Conservation (phyloP, 148 eudicot genomes). For the Heliosperma pusillum region DNA sequence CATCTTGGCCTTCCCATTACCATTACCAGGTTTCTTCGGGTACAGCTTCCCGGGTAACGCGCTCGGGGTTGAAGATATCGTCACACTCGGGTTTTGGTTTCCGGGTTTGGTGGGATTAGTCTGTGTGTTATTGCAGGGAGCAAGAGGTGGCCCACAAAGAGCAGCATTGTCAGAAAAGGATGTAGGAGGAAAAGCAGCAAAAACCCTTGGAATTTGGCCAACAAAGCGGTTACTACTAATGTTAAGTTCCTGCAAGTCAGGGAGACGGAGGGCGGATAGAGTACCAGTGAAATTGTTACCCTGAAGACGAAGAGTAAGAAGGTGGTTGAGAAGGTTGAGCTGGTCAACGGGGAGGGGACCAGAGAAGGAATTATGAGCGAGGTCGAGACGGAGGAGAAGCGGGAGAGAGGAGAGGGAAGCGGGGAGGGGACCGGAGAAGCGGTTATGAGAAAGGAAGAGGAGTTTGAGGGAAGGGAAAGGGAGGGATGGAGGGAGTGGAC, state of each 20-base stretch:
- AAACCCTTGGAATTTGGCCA: constrained; percentile 47
- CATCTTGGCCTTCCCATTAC: constrained; percentile 22
- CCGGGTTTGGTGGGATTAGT: constrained; percentile 38
- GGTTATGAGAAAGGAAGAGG: constrained; percentile 52
- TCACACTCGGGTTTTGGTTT: not conserved
- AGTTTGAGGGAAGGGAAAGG: constrained; percentile 46
- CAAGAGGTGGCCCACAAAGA: constrained; percentile 63
- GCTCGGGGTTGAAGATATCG: constrained; percentile 45
- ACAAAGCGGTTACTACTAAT: constrained; percentile 42
- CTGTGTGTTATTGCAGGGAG: constrained; percentile 24
- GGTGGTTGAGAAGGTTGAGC: constrained; percentile 34
- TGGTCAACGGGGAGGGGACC: constrained; percentile 35
- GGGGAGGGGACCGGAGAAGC: constrained; percentile 56
- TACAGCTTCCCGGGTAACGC: constrained; percentile 23
- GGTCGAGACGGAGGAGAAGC: constrained; percentile 65
- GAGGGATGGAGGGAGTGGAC: constrained; percentile 56
- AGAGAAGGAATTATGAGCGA: constrained; percentile 54
- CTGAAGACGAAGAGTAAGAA: constrained; percentile 56
- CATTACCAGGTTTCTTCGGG: constrained; percentile 2
- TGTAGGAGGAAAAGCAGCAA: constrained; percentile 45
- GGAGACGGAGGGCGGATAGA: constrained; percentile 30
- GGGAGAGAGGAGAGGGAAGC: constrained; percentile 26
- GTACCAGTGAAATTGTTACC: constrained; percentile 45
- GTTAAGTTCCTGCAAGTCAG: constrained; percentile 54
- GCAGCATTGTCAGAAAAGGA: constrained; percentile 37